phyloP scores from a whole-genome alignment of 2,329 filamentous ascomycete species.

The Scleromitrula shiraiana region DNA sequence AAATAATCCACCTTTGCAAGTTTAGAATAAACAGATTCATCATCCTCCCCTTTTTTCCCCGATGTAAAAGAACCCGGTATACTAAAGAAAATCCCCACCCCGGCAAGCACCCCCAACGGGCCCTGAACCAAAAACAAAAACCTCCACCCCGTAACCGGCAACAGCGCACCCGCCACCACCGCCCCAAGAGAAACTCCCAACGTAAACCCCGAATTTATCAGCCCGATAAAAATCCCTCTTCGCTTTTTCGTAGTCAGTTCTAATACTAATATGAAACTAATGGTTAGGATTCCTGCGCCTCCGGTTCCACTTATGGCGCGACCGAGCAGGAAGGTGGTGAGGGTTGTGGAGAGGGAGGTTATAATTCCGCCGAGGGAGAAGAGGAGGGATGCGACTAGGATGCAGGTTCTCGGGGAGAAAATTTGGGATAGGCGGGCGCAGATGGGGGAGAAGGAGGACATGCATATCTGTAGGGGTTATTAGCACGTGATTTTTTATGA shows the following conservation, averaged over 20 bases:
- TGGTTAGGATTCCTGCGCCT: conserved; percentile 62
- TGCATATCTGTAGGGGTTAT: conserved; percentile 40
- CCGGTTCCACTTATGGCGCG: conserved; percentile 61
- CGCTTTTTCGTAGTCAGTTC: conserved; percentile 60
- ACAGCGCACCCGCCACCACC: conserved; percentile 58
- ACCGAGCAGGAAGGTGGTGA: conserved; percentile 59
- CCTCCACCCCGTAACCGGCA: conserved; percentile 62
- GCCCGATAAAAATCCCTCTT: conserved; percentile 65
- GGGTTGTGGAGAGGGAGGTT: conserved; percentile 51
- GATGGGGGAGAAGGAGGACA: conserved; percentile 56
- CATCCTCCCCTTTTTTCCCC: conserved; percentile 29
- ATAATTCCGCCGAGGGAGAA: conserved; percentile 56
- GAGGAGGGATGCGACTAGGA: conserved; percentile 51
- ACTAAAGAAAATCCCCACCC: conserved; percentile 53
- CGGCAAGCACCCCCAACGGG: conserved; percentile 54
- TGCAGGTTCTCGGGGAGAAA: conserved; percentile 60
- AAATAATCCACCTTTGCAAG: conserved; percentile 65
- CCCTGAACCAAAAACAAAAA: conserved; percentile 66
- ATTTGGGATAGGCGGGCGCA: conserved; percentile 65
- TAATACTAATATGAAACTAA: conserved; percentile 69
- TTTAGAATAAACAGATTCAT: conserved; percentile 40
- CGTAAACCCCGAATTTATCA: conserved; percentile 67
- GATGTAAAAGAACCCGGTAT: conserved; percentile 45
- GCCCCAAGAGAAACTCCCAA: conserved; percentile 64
- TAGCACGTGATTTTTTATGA: background rate